Percentiles rank a stretch among this genome's conserved stretches.
These are phyloP conservation scores for Trichoderma sp. DNA, from an alignment of 2,329 filamentous ascomycete genomes.

Conservation along the genomic window DNA sequence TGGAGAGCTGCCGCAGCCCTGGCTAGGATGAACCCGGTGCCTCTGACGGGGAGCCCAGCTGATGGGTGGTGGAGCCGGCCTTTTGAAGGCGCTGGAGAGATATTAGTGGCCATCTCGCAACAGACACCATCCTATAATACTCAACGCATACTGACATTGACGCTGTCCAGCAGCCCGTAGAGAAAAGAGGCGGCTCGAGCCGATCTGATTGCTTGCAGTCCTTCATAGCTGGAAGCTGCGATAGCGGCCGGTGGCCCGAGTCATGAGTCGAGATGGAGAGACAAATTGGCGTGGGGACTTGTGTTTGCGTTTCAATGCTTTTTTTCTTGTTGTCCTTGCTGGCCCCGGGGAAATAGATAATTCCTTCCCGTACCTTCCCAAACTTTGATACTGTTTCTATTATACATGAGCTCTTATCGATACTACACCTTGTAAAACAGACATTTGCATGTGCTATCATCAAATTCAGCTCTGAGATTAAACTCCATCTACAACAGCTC, in stretches of 20 bases:
- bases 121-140: neutral
- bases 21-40: slow-evolving; percentile 19
- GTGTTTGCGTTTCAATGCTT: neutral
- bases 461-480: neutral
- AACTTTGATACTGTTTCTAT: neutral
- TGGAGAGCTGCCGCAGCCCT: slow-evolving; percentile 12
- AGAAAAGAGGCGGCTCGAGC: neutral
- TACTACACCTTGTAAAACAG: neutral
- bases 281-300: neutral
- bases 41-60: slow-evolving; percentile 5
- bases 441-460: neutral
- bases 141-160: neutral
- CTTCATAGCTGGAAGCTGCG: neutral
- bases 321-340: neutral
- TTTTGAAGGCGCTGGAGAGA: neutral
- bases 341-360: neutral
- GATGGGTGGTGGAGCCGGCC: neutral
- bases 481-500: neutral
- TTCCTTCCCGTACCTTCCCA: slow-evolving; percentile 15
- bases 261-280: slow-evolving; percentile 5
- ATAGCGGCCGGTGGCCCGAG: neutral
- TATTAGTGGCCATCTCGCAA: neutral
- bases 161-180: neutral
- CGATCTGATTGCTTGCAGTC: neutral
- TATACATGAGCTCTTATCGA: neutral